Conservation (phyloP, 495 filamentous ascomycete species). For the Penicillium cinerascens region DNA sequence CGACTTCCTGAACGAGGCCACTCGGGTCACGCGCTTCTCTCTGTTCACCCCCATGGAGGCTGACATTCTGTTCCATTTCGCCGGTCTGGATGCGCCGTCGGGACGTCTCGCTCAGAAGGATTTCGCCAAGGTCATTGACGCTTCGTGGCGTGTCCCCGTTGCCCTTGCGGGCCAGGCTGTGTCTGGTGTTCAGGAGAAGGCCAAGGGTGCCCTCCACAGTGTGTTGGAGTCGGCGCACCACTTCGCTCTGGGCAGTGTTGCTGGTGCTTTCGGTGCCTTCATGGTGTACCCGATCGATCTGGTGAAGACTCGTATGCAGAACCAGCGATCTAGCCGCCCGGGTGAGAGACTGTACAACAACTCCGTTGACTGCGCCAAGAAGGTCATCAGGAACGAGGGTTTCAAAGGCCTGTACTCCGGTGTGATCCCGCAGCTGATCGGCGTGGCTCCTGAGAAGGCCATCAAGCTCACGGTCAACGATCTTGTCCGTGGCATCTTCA, state of each 20-base stretch:
- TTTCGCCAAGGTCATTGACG: conserved; percentile 92
- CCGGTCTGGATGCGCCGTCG: conserved; percentile 82
- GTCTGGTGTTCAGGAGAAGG: conserved; percentile 47
- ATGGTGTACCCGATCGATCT: conserved; percentile 99
- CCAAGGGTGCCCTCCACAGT: conserved; percentile 54
- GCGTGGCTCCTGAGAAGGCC: conserved; percentile 96
- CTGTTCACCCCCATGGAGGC: conserved; percentile 98
- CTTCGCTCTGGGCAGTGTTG: conserved; percentile 82
- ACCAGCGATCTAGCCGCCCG: conserved; percentile 76
- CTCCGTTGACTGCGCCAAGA: conserved; percentile 86
- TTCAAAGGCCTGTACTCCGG: conserved; percentile 88
- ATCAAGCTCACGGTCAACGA: conserved; percentile 99
- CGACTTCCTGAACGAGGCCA: conserved; percentile 93
- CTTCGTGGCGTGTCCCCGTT: conserved; percentile 74
- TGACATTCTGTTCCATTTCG: conserved; percentile 98
- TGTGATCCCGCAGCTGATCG: conserved; percentile 89
- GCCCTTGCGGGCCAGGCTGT: conserved; percentile 36
- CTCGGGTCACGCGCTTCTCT: conserved; percentile 84
- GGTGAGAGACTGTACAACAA: conserved; percentile 94
- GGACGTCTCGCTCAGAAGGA: conserved; percentile 78
- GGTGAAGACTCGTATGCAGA: conserved; percentile 98
- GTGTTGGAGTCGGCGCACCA: conserved; percentile 79
- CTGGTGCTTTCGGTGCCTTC: conserved; percentile 95
- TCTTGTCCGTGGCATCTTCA: conserved; percentile 72
- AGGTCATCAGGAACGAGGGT: conserved; percentile 91